Evolutionary conservation across 371 early-diverging fungal genomes (phyloP).

Genomic region (Mucor plumbeus): DNA sequence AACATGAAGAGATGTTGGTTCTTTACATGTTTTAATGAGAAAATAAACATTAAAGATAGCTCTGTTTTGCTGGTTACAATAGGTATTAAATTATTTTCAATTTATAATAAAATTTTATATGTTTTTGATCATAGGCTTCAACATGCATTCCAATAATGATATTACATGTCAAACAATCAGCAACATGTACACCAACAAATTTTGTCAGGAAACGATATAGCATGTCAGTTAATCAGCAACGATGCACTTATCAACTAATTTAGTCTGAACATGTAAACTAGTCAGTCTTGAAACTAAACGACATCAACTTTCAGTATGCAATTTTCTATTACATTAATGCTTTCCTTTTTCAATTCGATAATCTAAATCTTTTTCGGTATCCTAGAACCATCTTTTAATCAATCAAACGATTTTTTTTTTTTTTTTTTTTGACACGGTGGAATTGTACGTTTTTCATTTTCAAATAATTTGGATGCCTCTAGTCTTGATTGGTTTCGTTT

Average conservation of each 20-base stretch:
- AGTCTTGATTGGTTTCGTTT: constrained; percentile 2
- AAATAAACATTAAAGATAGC: neutral
- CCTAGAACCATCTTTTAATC: neutral
- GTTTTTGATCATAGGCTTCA: too few relatives aligned
- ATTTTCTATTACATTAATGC: neutral
- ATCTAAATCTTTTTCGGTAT: neutral
- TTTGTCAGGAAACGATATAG: too few relatives aligned
- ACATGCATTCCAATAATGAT: too few relatives aligned
- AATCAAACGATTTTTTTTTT: constrained; percentile 13
- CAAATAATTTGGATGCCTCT: constrained; percentile 2
- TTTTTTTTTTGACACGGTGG: constrained; percentile 14
- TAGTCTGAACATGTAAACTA: neutral
- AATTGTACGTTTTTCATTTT: constrained; percentile 5
- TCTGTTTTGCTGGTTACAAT: neutral
- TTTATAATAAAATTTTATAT: too few relatives aligned
- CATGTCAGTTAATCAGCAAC: too few relatives aligned
- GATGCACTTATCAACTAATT: too few relatives aligned
- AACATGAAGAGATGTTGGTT: neutral
- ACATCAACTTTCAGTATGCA: neutral
- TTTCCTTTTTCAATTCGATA: neutral
- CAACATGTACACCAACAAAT: too few relatives aligned
- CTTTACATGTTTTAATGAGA: constrained; percentile 5
- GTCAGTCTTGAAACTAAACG: neutral
- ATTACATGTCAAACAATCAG: too few relatives aligned
- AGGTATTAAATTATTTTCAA: neutral